A percentile compares a stretch with the other conserved stretches of the same genome.
Conservation (phyloP, 176 grass and related monocot species). For the Zea mays region DNA sequence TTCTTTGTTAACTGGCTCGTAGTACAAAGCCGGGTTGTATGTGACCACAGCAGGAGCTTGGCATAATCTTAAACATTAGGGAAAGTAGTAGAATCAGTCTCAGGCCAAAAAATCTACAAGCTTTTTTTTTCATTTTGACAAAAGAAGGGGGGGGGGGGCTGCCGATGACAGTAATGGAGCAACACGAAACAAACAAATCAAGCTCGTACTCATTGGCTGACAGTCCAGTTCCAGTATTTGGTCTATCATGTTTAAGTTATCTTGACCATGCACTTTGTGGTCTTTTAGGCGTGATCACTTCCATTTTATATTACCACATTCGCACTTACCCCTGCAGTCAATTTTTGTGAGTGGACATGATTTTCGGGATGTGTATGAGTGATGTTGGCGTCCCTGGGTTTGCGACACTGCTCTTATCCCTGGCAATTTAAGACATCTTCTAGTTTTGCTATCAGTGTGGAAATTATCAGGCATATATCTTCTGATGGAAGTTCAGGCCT, state of each 20-base stretch:
- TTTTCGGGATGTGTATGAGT: too few relatives aligned
- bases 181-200: neutral
- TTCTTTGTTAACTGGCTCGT: neutral
- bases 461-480: neutral
- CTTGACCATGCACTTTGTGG: neutral
- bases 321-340: neutral
- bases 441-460: neutral
- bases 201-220: neutral
- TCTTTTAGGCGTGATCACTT: neutral
- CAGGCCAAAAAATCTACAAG: neutral
- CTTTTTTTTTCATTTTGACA: neutral
- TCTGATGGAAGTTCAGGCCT: neutral
- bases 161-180: neutral
- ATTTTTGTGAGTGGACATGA: neutral
- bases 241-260: neutral
- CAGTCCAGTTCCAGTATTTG: neutral
- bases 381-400: too few relatives aligned
- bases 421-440: neutral
- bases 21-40: neutral
- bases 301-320: neutral
- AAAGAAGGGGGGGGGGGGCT: neutral
- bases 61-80: constrained; percentile 15
- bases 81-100: neutral
- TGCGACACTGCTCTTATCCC: too few relatives aligned
- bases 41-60: neutral